phyloP scores from a whole-genome alignment of 148 eudicot genomes.

The Persicaria tinctoria region DNA sequence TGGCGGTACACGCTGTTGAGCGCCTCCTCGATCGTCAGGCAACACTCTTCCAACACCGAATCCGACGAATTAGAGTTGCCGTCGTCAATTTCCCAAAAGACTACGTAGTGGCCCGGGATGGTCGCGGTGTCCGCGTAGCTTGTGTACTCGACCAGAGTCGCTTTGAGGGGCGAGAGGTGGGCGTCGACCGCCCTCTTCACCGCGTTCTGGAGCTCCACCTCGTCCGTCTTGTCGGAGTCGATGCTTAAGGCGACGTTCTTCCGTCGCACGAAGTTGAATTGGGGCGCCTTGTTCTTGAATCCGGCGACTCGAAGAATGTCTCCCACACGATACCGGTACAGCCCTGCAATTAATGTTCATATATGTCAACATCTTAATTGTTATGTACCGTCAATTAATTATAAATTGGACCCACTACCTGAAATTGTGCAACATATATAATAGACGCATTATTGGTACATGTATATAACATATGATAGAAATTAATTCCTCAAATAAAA shows the following conservation, averaged over 20 bases:
- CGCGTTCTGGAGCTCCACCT: conserved; percentile 29
- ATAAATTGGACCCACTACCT: too few species aligned
- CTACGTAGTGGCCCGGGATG: conserved; percentile 30
- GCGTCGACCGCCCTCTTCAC: conserved; percentile 20
- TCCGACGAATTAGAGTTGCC: background rate
- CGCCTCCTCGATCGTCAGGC: conserved; percentile 20
- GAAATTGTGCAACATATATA: too few species aligned
- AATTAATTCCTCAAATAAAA: too few species aligned
- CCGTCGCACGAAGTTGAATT: conserved; percentile 24
- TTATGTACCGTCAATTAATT: too few species aligned
- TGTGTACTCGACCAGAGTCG: conserved; percentile 27
- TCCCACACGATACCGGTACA: conserved; percentile 27
- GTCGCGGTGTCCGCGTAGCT: conserved; percentile 26
- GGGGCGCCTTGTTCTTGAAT: conserved; percentile 31
- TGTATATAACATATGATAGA: too few species aligned
- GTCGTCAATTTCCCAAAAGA: conserved; percentile 19
- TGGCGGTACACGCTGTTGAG: conserved; percentile 23
- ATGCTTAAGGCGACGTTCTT: conserved; percentile 29
- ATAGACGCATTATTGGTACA: background rate
- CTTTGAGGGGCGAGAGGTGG: conserved; percentile 8
- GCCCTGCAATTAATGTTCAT: conserved; percentile 1
- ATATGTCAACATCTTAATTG: background rate
- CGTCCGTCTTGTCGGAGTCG: conserved; percentile 30
- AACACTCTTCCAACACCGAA: conserved; percentile 20
- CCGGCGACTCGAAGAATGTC: conserved; percentile 31